Evolutionary conservation across 371 early-diverging fungal genomes (phyloP), one percentile per base, ranked within the genome.

Genomic region (Phascolomyces articulosus): DNA sequence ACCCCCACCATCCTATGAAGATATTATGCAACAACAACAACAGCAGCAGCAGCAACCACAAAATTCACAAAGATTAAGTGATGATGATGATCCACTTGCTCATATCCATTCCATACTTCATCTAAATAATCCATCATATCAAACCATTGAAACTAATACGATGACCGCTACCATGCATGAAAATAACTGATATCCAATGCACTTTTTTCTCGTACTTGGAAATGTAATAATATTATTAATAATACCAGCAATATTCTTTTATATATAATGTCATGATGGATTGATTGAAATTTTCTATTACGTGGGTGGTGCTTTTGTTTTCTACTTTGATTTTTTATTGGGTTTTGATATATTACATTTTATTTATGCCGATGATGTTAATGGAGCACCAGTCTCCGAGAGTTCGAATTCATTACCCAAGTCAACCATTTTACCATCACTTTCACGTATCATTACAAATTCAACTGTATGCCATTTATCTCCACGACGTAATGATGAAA

Each of bases 351-450:
- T 24, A 9, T 24, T 51, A 51, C 44, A 44, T 4, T 44, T 40
- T 51, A 18, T 49, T 38, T 18, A 26, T 24, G 23, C 3, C 18
- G 16, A 13, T 38, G 56, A 16, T 56, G 55, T 41, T 15, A 59
- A 23, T 21, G 75, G 75, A 13, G 75, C 79, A 11, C 82, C 82
- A 31, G 66, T 67, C 26, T 79, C 82, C 20, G 75, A 73, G 15
- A 82, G 64, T 55, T 63, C 65, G 21, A 68, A 71, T 23, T 69
- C 49, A 16, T 65, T 51, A n/a, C 77, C 80, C 63, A 80, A 71
- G 26, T 80, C 74, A 13, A 80, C 67, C 10, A 47, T 21, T 21
- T 70, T 62, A 15, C 71, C 59, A 49, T 82, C 82, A 29, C 73
- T 68, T 55, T 70, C 53, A 31, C 79, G 75, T 9, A 65, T 67